Percentiles rank a stretch among this genome's conserved stretches.
phyloP scores from a whole-genome alignment of 495 filamentous ascomycete genomes.

The Aspergillus cristatus region DNA sequence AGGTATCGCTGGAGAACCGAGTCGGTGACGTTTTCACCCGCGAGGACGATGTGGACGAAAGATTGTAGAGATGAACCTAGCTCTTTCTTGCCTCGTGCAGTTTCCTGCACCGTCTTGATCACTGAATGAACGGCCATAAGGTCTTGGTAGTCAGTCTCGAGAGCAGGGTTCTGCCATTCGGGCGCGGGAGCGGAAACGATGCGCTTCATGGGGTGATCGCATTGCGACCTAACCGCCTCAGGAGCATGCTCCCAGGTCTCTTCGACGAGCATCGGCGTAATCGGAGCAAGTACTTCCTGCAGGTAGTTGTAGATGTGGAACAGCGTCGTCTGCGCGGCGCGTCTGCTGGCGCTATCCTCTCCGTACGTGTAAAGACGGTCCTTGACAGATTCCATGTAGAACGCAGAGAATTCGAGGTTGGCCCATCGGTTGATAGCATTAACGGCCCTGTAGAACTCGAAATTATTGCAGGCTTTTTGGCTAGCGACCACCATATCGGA shows the following conservation, averaged over 20 bases:
- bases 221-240: conserved; percentile 44
- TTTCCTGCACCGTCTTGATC: conserved; percentile 64
- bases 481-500: conserved; percentile 50
- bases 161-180: conserved; percentile 27
- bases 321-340: conserved; percentile 56
- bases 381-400: conserved; percentile 89
- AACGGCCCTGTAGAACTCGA: conserved; percentile 77
- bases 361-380: conserved; percentile 79
- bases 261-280: conserved; percentile 77
- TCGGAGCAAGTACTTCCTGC: conserved; percentile 65
- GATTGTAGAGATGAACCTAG: conserved; percentile 69
- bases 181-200: conserved; percentile 18
- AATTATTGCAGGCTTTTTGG: conserved; percentile 50
- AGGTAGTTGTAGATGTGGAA: conserved; percentile 61
- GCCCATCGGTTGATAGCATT: conserved; percentile 69
- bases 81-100: conserved; percentile 51
- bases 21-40: conserved; percentile 4
- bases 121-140: conserved; percentile 47
- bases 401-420: conserved; percentile 72
- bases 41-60: conserved; percentile 44
- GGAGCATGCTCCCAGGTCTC: conserved; percentile 80
- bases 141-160: conserved; percentile 47
- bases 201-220: conserved; percentile 35
- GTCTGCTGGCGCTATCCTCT: conserved; percentile 41
- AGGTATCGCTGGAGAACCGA: conserved; percentile 43